These are phyloP conservation scores for Niebla homalea DNA, from an alignment of 495 filamentous ascomycete species.

Conservation along the genomic window DNA sequence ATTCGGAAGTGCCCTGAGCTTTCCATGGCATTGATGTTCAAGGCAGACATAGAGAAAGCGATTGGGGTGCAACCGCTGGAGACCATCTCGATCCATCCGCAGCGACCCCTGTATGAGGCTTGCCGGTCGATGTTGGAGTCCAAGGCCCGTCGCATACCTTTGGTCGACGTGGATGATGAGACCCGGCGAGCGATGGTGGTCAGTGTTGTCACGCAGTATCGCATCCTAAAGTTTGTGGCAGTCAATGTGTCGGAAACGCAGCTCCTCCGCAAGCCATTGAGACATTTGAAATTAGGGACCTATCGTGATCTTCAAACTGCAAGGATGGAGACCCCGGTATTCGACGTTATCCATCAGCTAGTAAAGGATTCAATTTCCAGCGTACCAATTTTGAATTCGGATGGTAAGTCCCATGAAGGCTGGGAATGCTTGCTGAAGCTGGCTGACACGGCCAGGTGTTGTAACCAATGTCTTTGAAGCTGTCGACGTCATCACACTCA, in stretches of 20 bases:
- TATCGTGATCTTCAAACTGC: constrained; percentile 71
- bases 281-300: constrained; percentile 75
- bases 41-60: constrained; percentile 79
- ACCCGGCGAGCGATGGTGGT: constrained; percentile 86
- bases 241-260: constrained; percentile 91
- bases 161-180: constrained; percentile 91
- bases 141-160: constrained; percentile 80
- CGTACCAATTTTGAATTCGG: constrained; percentile 79
- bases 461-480: constrained; percentile 96
- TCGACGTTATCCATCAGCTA: constrained; percentile 90
- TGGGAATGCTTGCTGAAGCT: not conserved
- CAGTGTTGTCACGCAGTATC: constrained; percentile 93
- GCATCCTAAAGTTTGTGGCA: constrained; percentile 95
- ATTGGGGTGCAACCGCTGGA: constrained; percentile 84
- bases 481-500: constrained; percentile 90
- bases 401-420: constrained; percentile 34
- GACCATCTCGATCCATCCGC: constrained; percentile 87
- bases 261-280: constrained; percentile 73
- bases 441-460: constrained; percentile 30
- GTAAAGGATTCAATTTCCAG: constrained; percentile 88
- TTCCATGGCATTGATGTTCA: constrained; percentile 1
- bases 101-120: constrained; percentile 83
- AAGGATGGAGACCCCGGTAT: constrained; percentile 82
- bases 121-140: constrained; percentile 90
- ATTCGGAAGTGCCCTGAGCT: not conserved